phyloP scores from a whole-genome alignment of 1,139 yeast genomes.

The Hyphopichia pseudoburtonii region DNA sequence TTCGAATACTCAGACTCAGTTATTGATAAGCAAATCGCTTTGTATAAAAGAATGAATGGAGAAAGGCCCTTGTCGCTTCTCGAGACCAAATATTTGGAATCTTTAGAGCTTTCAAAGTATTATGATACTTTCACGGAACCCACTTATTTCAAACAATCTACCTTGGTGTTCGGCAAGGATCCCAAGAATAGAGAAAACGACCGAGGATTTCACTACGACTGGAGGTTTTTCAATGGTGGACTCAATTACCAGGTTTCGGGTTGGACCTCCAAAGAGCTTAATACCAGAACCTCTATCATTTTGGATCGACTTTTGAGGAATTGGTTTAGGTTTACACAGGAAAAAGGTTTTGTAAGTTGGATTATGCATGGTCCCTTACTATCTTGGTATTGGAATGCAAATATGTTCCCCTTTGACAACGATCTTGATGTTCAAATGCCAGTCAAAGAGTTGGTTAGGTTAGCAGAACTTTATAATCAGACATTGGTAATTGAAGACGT shows the following conservation, averaged over 20 bases:
- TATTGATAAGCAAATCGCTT: slow-evolving; percentile 17
- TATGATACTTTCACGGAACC: slow-evolving; percentile 18
- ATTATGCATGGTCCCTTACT: slow-evolving; percentile 24
- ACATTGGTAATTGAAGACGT: slow-evolving; percentile 27
- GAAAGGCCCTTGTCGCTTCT: slow-evolving; percentile 8
- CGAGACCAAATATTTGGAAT: slow-evolving; percentile 19
- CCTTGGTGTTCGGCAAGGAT: slow-evolving; percentile 13
- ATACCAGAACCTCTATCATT: slow-evolving; percentile 22
- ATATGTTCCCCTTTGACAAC: slow-evolving; percentile 24
- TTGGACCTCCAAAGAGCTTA: slow-evolving; percentile 19
- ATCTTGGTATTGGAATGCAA: slow-evolving; percentile 27
- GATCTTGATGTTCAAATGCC: slow-evolving; percentile 35
- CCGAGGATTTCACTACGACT: slow-evolving; percentile 63
- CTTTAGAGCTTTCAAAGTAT: slow-evolving; percentile 19
- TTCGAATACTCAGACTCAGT: slow-evolving; percentile 18
- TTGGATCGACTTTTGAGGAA: slow-evolving; percentile 26
- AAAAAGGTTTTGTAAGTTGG: slow-evolving; percentile 23
- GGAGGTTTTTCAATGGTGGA: slow-evolving; percentile 63
- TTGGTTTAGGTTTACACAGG: slow-evolving; percentile 27
- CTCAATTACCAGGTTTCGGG: slow-evolving; percentile 15
- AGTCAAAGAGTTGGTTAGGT: slow-evolving; percentile 22
- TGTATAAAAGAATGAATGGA: slow-evolving; percentile 13
- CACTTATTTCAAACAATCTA: slow-evolving; percentile 22
- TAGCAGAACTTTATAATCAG: slow-evolving; percentile 33
- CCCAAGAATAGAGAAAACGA: slow-evolving; percentile 15